These are phyloP conservation scores for Xylaria nigripes DNA, from an alignment of 495 filamentous ascomycete genomes.

Conservation along the genomic window DNA sequence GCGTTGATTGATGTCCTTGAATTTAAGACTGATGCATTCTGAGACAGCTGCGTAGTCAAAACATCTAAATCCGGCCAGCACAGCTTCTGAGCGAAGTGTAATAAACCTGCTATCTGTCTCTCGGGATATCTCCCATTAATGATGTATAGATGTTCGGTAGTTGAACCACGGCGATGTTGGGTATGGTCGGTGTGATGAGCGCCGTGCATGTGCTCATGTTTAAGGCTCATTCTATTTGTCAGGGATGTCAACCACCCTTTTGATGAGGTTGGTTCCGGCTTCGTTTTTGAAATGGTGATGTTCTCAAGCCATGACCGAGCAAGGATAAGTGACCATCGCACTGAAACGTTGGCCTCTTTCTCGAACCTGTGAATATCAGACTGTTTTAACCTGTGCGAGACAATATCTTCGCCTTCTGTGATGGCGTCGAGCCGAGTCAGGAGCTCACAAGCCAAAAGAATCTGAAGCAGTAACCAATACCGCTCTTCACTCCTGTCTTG, in stretches of 20 bases:
- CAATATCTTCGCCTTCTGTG: conserved; percentile 48
- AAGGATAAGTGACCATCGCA: conserved; percentile 73
- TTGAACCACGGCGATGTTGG: conserved; percentile 24
- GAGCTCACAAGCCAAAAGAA: conserved; percentile 69
- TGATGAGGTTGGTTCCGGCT: conserved; percentile 32
- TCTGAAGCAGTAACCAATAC: conserved; percentile 74
- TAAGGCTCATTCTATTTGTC: conserved; percentile 43
- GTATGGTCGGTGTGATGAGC: conserved; percentile 24
- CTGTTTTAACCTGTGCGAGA: conserved; percentile 40
- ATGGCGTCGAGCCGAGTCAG: conserved; percentile 67
- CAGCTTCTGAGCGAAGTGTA: conserved; percentile 50
- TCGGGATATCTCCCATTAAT: conserved; percentile 39
- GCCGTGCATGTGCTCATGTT: conserved; percentile 30
- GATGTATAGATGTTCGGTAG: conserved; percentile 30
- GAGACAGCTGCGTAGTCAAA: conserved; percentile 31
- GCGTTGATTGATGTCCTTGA: conserved; percentile 36
- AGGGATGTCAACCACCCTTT: conserved; percentile 45
- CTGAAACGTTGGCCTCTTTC: conserved; percentile 54
- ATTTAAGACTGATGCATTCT: conserved; percentile 31
- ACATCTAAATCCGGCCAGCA: conserved; percentile 46
- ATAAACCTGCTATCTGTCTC: conserved; percentile 46
- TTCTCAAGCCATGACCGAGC: conserved; percentile 71
- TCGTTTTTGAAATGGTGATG: conserved; percentile 43
- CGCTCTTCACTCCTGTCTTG: conserved; percentile 45
- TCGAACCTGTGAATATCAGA: conserved; percentile 58